These are phyloP conservation scores for Geotrichum klebahnii DNA, from an alignment of 1,139 yeast species.

Conservation along the genomic window DNA sequence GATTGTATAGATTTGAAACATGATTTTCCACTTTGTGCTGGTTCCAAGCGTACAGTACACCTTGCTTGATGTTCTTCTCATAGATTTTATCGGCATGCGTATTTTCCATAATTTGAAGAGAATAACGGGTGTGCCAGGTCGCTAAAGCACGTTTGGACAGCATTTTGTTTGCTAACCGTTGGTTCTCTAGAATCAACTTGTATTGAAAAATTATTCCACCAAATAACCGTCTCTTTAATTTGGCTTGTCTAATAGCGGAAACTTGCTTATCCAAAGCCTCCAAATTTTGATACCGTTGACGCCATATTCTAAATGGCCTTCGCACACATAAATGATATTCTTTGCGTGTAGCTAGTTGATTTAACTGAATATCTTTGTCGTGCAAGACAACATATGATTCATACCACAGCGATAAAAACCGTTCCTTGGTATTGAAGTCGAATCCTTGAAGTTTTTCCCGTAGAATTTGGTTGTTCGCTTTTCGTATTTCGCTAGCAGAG, in stretches of 20 bases:
- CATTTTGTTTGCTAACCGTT: neutral
- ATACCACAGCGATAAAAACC: constrained; percentile 21
- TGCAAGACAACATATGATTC: constrained; percentile 12
- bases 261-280: neutral
- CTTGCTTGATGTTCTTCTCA: constrained; percentile 10
- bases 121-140: neutral
- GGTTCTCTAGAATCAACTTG: neutral
- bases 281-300: neutral
- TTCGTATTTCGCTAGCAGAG: constrained; percentile 12
- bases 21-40: constrained; percentile 11
- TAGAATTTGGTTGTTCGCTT: constrained; percentile 7
- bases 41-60: constrained; percentile 9
- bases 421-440: constrained; percentile 17
- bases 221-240: neutral
- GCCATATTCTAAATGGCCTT: constrained; percentile 5
- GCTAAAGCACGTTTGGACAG: neutral
- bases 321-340: neutral
- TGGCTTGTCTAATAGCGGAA: neutral
- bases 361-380: constrained; percentile 9
- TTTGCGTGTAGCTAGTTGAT: constrained; percentile 9
- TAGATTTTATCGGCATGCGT: constrained; percentile 4
- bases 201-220: neutral
- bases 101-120: neutral
- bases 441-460: constrained; percentile 18
- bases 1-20: constrained; percentile 5